These are phyloP conservation scores for Sabuloglossum arenarium DNA, from an alignment of 495 filamentous ascomycete species.

Conservation along the genomic window DNA sequence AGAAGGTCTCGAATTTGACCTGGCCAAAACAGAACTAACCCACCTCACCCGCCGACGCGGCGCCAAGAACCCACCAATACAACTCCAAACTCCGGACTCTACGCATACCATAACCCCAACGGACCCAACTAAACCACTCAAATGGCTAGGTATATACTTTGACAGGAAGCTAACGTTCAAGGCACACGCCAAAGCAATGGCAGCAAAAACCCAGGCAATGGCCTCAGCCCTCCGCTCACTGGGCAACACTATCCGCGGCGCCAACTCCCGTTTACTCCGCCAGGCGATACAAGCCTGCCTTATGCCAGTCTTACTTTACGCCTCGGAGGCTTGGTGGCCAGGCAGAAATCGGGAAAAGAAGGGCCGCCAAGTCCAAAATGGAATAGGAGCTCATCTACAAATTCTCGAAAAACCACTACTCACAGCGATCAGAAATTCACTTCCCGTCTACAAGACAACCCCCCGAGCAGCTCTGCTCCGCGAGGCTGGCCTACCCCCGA, in stretches of 20 bases:
- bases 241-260: background rate
- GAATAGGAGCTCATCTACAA: too few species aligned
- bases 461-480: background rate
- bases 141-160: background rate
- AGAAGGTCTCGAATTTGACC: background rate
- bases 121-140: background rate
- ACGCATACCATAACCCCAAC: background rate
- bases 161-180: background rate
- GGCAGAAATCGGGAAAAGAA: background rate
- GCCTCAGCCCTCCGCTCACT: background rate
- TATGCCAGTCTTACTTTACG: background rate
- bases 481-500: background rate
- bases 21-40: background rate
- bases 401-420: too few species aligned
- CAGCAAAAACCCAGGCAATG: background rate
- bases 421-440: too few species aligned
- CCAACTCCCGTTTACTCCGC: background rate
- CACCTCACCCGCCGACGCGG: background rate
- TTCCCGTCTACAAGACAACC: too few species aligned
- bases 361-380: background rate
- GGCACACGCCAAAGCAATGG: background rate
- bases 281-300: background rate
- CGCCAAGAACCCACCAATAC: background rate
- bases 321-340: background rate
- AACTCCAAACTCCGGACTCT: background rate